Evolutionary conservation across 1,284 basidiomycete genomes (phyloP), one percentile per base, ranked within the genome.

Genomic region (Ganoderma leucocontextum): DNA sequence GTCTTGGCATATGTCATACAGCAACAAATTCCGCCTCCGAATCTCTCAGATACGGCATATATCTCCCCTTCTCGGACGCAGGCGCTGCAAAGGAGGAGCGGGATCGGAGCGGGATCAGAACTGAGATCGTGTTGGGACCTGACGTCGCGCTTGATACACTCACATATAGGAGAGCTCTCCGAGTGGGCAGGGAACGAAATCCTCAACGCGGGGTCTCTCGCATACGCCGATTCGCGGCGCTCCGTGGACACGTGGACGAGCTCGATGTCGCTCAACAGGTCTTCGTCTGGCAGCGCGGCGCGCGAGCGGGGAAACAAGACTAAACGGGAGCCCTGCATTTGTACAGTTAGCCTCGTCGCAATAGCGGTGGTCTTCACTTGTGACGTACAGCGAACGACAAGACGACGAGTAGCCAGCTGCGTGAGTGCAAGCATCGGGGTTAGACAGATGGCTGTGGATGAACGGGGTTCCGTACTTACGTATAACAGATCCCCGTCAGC

Each of bases 401-500:
- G 12, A 78, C 76, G 17, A 76, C 71, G 19, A 76, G 71, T 0
- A 76, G 71, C 76, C 76, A 78, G 15, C 75, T 77, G 29, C 2
- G 53, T 6, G 15, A n/a, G 4, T 1, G 42, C 15, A 22, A 3
- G 15, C 10, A 19, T 39, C 33, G 22, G 41, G 0, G 33, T 58
- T 9, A 60, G 29, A 13, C 13, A 49, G 22, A 25, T 5, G 4
- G 5, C 22, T 1, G 5, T 22, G 47, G 9, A 25, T 10, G 10
- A 4, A 29, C 22, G 47, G 22, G 22, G 5, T 29, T 13, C 47
- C 41, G 41, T 39, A 67, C 75, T 67, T 38, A 75, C 75, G 76
- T 76, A 64, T 74, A 78, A 58, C 75, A 78, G 4, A 78, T 75
- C 3, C 76, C 76, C 2, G 76, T 75, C 17, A 78, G 66, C 10